Base-by-base conservation (phyloP, 1,284 basidiomycete species). In the Ceratobasidium sp. region DNA sequence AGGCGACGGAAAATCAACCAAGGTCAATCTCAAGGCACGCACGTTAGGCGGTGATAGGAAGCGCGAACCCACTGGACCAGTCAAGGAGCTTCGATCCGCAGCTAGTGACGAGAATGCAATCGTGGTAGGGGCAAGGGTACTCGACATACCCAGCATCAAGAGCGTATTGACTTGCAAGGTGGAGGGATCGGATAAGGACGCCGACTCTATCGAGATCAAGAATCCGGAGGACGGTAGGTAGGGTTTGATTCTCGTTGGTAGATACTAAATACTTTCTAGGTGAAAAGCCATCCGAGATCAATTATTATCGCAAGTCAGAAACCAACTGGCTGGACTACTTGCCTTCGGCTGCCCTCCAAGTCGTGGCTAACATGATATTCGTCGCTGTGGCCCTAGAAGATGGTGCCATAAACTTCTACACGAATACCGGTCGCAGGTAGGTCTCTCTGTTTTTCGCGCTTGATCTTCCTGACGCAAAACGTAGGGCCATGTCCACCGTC, bases 241-340 rank as follows among this genome's bases (percentile, higher is more conserved):
- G 38, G 49, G 12, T 52, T 27, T 29, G 17, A 29, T 40, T 50
- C 10, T 2, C 3, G 17, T 57, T 40, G 10, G n/a, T 35, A 55
- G 52, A 58, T 15, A 12, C 25, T 38, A 56, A 65, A 47, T 68
- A 13, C 6, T 22, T 50, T 20, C 25, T 49, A 65, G 62, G 71
- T 25, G 73, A 89, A 87, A 83, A 65, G 31, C 80, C 84, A n/a
- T 84, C 84, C 10, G 92, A 95, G 75, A 83, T 96, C 15, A 80
- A 85, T 87, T 71, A 79, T 85, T 49, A 85, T 81, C 73, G 84
- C 86, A 35, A 86, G 88, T 79, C 82, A n/a, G 62, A 89, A 85
- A 77, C 88, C 6, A 85, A 90, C 64, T 98, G 96, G 95, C 77
- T 95, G 60, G 94, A 98, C 78, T 98, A 92, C 78, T 75, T 94